A percentile compares a stretch with the other conserved stretches of the same genome.
Evolutionary conservation across 2,329 filamentous ascomycete genomes (phyloP).

Genomic region (Colletotrichum destructivum): DNA sequence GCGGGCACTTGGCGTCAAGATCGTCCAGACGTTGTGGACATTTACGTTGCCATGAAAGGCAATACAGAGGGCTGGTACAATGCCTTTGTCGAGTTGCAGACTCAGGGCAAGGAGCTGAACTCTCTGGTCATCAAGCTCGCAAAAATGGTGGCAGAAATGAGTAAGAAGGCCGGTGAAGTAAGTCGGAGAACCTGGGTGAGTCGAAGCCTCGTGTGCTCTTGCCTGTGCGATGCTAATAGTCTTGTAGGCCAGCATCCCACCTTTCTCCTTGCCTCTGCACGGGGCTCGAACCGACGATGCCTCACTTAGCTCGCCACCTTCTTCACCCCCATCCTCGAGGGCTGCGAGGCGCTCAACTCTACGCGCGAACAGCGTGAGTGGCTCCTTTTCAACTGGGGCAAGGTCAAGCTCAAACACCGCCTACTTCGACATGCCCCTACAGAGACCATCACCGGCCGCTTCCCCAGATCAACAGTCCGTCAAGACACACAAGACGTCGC

Average conservation of each 20-base stretch:
- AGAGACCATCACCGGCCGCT: conserved; percentile 29
- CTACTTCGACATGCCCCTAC: conserved; percentile 47
- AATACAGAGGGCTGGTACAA: conserved; percentile 93
- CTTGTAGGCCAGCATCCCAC: conserved; percentile 42
- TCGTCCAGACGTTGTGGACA: conserved; percentile 75
- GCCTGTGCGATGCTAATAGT: conserved; percentile 7
- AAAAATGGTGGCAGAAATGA: conserved; percentile 87
- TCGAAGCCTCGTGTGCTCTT: conserved; percentile 27
- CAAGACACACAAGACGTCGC: conserved; percentile 20
- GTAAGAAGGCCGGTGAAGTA: conserved; percentile 85
- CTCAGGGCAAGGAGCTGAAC: conserved; percentile 79
- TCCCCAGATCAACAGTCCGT: conserved; percentile 30
- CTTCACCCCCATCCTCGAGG: conserved; percentile 45
- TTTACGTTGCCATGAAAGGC: conserved; percentile 91
- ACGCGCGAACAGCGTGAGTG: conserved; percentile 40
- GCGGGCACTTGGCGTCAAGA: conserved; percentile 73
- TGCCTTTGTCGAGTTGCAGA: conserved; percentile 83
- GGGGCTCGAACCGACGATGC: conserved; percentile 40
- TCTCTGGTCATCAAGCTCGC: conserved; percentile 80
- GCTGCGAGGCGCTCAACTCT: conserved; percentile 35
- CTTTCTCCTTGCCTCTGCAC: conserved; percentile 44
- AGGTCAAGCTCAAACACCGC: conserved; percentile 41
- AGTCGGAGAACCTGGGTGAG: conserved; percentile 84
- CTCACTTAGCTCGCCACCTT: conserved; percentile 45
- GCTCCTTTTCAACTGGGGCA: conserved; percentile 34